A percentile compares a stretch with the other conserved stretches of the same genome.
Conservation (phyloP, 345 rosid genomes). For the Erysimum cheiranthoides region DNA sequence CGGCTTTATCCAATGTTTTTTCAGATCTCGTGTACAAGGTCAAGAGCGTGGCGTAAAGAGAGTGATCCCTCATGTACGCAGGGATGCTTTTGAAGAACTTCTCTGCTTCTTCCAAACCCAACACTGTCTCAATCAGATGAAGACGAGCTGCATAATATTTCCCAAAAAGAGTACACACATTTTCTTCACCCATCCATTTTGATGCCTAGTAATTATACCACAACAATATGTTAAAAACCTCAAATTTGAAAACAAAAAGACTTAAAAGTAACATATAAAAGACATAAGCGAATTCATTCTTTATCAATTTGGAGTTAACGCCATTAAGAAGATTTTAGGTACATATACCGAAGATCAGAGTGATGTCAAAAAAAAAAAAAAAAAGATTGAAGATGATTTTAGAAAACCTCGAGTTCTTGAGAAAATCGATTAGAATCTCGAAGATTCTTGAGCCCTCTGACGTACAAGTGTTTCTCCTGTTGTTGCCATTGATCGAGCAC, state of each 20-base stretch:
- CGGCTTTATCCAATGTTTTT: not conserved
- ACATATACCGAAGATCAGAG: not conserved
- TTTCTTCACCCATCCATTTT: not conserved
- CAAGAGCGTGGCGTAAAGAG: not conserved
- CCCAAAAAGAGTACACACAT: not conserved
- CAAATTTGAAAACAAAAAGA: not conserved
- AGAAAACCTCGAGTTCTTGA: not conserved
- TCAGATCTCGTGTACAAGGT: not conserved
- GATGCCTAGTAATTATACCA: not conserved
- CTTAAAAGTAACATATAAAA: not conserved
- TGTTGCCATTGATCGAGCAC: not conserved
- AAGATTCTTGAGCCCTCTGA: not conserved
- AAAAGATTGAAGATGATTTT: not conserved
- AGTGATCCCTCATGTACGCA: not conserved
- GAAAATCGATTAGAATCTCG: not conserved
- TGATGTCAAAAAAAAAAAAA: too few species aligned
- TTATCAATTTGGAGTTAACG: not conserved
- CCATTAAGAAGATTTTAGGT: too few species aligned
- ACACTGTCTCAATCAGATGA: not conserved
- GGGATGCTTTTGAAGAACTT: constrained; percentile 7
- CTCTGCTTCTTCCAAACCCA: not conserved
- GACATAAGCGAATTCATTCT: not conserved
- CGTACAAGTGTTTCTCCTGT: not conserved
- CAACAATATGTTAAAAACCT: not conserved
- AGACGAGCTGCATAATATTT: not conserved